Conservation (phyloP, 768 basidiomycete genomes). For the Antrodiella citrinella region DNA sequence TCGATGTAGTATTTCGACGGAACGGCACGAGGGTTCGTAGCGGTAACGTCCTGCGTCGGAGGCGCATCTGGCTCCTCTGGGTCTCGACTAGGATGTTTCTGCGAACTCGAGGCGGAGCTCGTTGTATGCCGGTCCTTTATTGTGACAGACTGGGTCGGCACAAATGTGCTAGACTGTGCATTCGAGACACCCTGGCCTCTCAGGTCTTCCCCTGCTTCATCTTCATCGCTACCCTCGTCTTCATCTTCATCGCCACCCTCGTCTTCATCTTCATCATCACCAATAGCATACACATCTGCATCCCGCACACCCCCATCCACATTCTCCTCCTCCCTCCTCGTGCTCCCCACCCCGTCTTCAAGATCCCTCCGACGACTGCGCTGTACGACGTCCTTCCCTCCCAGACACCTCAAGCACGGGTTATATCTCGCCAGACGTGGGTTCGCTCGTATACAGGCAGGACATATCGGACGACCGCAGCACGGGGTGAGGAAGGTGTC, state of each 20-base stretch:
- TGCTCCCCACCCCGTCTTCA: neutral
- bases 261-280: slow-evolving; percentile 57
- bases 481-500: slow-evolving; percentile 48
- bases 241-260: slow-evolving; percentile 47
- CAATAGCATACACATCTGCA: slow-evolving; percentile 38
- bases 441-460: slow-evolving; percentile 46
- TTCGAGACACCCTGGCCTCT: neutral
- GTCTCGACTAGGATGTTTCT: too few relatives aligned
- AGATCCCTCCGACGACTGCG: slow-evolving; percentile 8
- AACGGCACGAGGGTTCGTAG: neutral
- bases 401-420: slow-evolving; percentile 65
- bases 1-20: slow-evolving; percentile 44
- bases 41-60: neutral
- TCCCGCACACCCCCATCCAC: neutral
- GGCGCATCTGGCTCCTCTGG: too few relatives aligned
- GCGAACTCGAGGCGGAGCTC: neutral
- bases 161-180: too few relatives aligned
- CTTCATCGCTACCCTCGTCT: slow-evolving; percentile 12
- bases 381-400: slow-evolving; percentile 38
- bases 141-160: too few relatives aligned
- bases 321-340: slow-evolving; percentile 12
- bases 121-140: neutral
- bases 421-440: slow-evolving; percentile 60
- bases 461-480: slow-evolving; percentile 60
- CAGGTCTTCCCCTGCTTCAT: neutral